Conservation (phyloP, 441 rosid species). For the Capsella rubella region DNA sequence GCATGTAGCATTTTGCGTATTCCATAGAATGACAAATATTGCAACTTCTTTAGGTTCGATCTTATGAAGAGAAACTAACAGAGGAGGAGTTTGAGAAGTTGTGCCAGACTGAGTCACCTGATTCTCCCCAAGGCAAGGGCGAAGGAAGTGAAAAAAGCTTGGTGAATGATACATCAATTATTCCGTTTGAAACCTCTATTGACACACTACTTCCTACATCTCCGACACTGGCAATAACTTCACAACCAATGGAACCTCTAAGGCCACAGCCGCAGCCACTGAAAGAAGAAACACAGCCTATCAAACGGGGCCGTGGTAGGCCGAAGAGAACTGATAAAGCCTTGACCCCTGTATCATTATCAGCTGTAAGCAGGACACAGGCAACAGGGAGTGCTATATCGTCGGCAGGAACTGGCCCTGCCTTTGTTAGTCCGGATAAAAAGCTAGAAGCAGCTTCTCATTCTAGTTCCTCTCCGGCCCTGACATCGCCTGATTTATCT, state of each 20-base stretch:
- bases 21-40: slow-evolving; percentile 1
- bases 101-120: slow-evolving; percentile 85
- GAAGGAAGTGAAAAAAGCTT: slow-evolving; percentile 56
- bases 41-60: slow-evolving; percentile 66
- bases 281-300: slow-evolving; percentile 73
- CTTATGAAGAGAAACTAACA: slow-evolving; percentile 93
- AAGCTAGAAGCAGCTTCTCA: slow-evolving; percentile 46
- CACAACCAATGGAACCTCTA: slow-evolving; percentile 49
- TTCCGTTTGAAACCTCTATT: slow-evolving; percentile 39
- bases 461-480: slow-evolving; percentile 44
- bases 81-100: slow-evolving; percentile 95
- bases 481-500: slow-evolving; percentile 48
- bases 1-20: background rate
- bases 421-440: slow-evolving; percentile 44
- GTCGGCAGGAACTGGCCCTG: slow-evolving; percentile 44
- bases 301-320: slow-evolving; percentile 95
- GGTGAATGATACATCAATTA: slow-evolving; percentile 43
- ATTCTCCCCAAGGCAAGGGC: slow-evolving; percentile 69
- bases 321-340: slow-evolving; percentile 76
- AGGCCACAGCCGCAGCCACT: slow-evolving; percentile 46
- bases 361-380: slow-evolving; percentile 51
- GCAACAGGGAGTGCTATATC: slow-evolving; percentile 51
- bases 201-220: slow-evolving; percentile 42
- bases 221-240: slow-evolving; percentile 31
- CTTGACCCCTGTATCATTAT: slow-evolving; percentile 44